phyloP scores from a whole-genome alignment of 371 early-diverging fungal species.

The Mucor racemosus region DNA sequence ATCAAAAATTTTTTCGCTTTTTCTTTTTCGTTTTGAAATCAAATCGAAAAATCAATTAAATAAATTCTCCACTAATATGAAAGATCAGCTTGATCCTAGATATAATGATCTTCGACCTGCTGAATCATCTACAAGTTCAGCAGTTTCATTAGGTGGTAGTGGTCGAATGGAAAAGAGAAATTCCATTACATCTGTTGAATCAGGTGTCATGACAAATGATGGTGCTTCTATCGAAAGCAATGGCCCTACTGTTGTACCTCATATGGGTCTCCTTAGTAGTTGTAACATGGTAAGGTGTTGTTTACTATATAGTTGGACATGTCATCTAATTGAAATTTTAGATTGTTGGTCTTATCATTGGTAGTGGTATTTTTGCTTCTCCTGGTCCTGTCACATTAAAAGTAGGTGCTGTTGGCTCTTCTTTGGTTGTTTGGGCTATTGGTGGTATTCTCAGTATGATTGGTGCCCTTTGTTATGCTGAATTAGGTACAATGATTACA shows the following conservation, averaged over 20 bases:
- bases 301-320: neutral
- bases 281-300: conserved; percentile 36
- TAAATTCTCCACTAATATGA: neutral
- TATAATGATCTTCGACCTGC: neutral
- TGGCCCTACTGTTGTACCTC: conserved; percentile 27
- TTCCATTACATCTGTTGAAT: conserved; percentile 33
- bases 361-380: conserved; percentile 68
- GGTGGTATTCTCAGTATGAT: conserved; percentile 60
- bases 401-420: conserved; percentile 52
- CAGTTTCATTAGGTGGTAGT: conserved; percentile 13
- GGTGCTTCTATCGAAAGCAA: neutral
- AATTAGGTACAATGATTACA: conserved; percentile 68
- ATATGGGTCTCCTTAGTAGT: conserved; percentile 44
- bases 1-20: conserved; percentile 4
- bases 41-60: neutral
- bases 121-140: conserved; percentile 9
- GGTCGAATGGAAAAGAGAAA: conserved; percentile 20
- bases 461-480: conserved; percentile 67
- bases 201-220: neutral
- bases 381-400: conserved; percentile 60
- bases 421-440: conserved; percentile 56
- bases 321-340: conserved; percentile 8
- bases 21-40: neutral
- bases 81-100: conserved; percentile 6
- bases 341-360: conserved; percentile 64